Conservation (phyloP, 805 yeast genomes). For the Schwanniomyces yamadae region DNA sequence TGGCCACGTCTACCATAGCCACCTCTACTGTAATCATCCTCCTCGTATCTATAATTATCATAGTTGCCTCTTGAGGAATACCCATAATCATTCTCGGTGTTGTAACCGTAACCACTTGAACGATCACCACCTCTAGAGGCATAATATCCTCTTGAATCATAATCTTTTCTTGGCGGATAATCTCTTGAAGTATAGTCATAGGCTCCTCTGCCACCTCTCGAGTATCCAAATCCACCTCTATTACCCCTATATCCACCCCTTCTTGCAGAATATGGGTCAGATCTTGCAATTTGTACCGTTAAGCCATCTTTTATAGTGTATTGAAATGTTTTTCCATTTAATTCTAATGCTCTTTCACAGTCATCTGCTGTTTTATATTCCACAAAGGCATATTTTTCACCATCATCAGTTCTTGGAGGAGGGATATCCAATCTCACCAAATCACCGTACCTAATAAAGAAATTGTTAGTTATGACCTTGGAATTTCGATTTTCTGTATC, state of each 20-base stretch:
- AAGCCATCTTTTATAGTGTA: constrained; percentile 42
- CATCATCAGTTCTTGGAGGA: constrained; percentile 60
- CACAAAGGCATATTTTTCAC: constrained; percentile 63
- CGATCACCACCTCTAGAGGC: constrained; percentile 11
- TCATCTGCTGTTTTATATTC: constrained; percentile 53
- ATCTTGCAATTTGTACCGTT: constrained; percentile 55
- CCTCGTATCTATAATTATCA: constrained; percentile 5
- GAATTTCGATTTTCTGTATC: background rate
- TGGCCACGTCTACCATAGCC: constrained; percentile 14
- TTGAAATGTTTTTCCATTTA: constrained; percentile 46
- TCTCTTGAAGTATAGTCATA: constrained; percentile 13
- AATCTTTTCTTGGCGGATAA: constrained; percentile 5
- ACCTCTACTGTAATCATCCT: constrained; percentile 14
- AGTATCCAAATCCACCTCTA: constrained; percentile 29
- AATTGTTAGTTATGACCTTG: background rate
- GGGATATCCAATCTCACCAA: constrained; percentile 60
- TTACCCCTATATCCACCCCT: constrained; percentile 31
- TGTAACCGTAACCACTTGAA: constrained; percentile 5
- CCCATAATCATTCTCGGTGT: constrained; percentile 11
- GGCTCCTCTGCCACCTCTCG: constrained; percentile 20
- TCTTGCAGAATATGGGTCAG: constrained; percentile 48
- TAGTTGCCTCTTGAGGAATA: constrained; percentile 5
- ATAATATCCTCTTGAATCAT: constrained; percentile 1
- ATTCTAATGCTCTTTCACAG: constrained; percentile 52
- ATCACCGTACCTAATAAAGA: constrained; percentile 49